These are phyloP conservation scores for Wickerhamomyces ciferrii DNA, from an alignment of 805 yeast genomes.

Conservation along the genomic window DNA sequence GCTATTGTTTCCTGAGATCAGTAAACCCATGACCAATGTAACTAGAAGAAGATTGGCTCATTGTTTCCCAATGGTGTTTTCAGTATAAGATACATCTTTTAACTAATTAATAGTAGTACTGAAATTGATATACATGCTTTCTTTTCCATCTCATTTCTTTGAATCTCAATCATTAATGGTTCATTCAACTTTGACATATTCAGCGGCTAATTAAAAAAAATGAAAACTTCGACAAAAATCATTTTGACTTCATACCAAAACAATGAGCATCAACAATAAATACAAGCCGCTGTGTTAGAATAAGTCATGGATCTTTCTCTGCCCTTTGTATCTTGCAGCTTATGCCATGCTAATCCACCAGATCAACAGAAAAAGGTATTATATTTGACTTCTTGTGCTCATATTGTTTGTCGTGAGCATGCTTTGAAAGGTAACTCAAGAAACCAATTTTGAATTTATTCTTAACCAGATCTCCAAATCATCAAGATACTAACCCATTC, in stretches of 20 bases:
- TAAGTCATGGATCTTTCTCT: slow-evolving; percentile 15
- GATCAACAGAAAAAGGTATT: slow-evolving; percentile 18
- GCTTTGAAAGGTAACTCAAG: slow-evolving; percentile 8
- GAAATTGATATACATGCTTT: no score
- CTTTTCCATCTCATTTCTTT: no score
- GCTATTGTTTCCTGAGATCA: no score
- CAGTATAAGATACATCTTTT: no score
- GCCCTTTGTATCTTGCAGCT: slow-evolving; percentile 26
- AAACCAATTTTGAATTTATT: neutral
- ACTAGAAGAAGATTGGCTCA: no score
- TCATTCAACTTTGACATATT: no score
- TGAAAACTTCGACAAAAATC: no score
- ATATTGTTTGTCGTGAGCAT: slow-evolving; percentile 29
- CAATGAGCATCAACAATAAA: neutral
- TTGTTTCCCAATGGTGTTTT: no score
- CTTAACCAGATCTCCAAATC: neutral
- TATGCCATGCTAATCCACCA: slow-evolving; percentile 23
- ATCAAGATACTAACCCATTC: neutral
- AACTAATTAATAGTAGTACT: no score
- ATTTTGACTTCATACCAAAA: neutral
- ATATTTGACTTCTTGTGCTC: slow-evolving; percentile 33
- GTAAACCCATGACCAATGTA: no score
- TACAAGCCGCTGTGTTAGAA: slow-evolving; percentile 2
- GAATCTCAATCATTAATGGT: no score
- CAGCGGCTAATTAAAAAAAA: neutral